A percentile compares a stretch with the other conserved stretches of the same genome.
Conservation (phyloP, 1,139 yeast genomes). For the Yamadazyma kanchanaburiensis region DNA sequence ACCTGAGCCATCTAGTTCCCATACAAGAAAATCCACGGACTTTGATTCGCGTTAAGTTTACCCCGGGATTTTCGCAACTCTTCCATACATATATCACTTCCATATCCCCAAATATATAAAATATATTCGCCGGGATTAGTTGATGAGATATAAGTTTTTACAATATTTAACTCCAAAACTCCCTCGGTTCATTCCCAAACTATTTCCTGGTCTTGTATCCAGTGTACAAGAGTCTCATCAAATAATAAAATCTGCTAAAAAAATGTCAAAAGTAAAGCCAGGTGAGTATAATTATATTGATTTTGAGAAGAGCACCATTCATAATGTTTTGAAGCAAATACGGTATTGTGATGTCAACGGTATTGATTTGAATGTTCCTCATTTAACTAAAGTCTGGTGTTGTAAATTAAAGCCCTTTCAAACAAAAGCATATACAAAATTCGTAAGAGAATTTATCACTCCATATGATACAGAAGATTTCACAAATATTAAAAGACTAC, state of each 20-base stretch:
- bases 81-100: neutral
- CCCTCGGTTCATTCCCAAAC: slow-evolving; percentile 1
- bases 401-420: slow-evolving; percentile 30
- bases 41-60: slow-evolving; percentile 1
- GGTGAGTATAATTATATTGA: slow-evolving; percentile 28
- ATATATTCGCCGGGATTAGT: neutral
- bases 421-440: slow-evolving; percentile 24
- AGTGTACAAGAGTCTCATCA: neutral
- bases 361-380: slow-evolving; percentile 25
- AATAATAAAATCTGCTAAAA: slow-evolving; percentile 2
- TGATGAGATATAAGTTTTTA: neutral
- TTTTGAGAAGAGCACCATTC: slow-evolving; percentile 45
- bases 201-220: slow-evolving; percentile 1
- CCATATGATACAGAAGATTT: slow-evolving; percentile 25
- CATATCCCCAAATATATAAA: neutral
- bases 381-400: slow-evolving; percentile 56
- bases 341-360: slow-evolving; percentile 20
- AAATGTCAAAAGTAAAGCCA: slow-evolving; percentile 9
- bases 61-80: slow-evolving; percentile 7
- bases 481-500: slow-evolving; percentile 33
- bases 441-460: slow-evolving; percentile 24
- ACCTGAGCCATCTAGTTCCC: neutral
- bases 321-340: slow-evolving; percentile 48
- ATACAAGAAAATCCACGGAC: neutral
- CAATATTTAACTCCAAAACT: neutral